Percentiles rank a stretch among this genome's conserved stretches.
phyloP scores from a whole-genome alignment of 768 basidiomycete species.

The Cantharellus cinnabarinus region DNA sequence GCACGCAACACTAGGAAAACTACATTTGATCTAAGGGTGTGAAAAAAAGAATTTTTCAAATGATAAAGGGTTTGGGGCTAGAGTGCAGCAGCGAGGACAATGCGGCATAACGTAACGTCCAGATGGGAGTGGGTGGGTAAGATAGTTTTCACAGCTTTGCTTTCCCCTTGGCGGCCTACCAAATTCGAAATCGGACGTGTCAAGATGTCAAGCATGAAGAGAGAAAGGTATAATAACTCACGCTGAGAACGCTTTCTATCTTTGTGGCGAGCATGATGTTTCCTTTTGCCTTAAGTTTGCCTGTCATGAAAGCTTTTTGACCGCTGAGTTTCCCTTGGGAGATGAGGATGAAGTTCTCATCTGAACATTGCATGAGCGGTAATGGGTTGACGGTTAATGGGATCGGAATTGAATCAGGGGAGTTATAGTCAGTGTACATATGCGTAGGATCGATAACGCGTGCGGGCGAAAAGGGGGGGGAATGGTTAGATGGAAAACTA shows the following conservation, averaged over 20 bases:
- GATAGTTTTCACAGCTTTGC: constrained; percentile 22
- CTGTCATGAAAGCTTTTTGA: constrained; percentile 92
- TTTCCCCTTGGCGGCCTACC: constrained; percentile 15
- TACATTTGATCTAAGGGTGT: no score
- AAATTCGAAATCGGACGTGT: background rate
- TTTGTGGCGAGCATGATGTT: constrained; percentile 92
- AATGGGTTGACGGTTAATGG: background rate
- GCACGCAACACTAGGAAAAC: no score
- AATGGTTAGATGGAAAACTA: background rate
- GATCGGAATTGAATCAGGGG: background rate
- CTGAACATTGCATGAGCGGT: background rate
- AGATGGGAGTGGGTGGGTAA: background rate
- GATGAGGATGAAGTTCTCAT: constrained; percentile 1
- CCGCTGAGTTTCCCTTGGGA: constrained; percentile 40
- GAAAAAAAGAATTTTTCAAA: no score
- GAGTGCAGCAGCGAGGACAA: background rate
- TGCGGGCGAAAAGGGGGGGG: background rate
- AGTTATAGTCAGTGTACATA: background rate
- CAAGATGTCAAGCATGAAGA: background rate
- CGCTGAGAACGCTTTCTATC: constrained; percentile 49
- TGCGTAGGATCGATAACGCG: background rate
- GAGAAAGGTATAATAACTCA: background rate
- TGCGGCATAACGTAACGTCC: background rate
- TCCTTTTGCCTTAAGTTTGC: constrained; percentile 77
- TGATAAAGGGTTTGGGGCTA: background rate